Conservation (phyloP, 768 basidiomycete species). For the Boletus rubescentipes region DNA sequence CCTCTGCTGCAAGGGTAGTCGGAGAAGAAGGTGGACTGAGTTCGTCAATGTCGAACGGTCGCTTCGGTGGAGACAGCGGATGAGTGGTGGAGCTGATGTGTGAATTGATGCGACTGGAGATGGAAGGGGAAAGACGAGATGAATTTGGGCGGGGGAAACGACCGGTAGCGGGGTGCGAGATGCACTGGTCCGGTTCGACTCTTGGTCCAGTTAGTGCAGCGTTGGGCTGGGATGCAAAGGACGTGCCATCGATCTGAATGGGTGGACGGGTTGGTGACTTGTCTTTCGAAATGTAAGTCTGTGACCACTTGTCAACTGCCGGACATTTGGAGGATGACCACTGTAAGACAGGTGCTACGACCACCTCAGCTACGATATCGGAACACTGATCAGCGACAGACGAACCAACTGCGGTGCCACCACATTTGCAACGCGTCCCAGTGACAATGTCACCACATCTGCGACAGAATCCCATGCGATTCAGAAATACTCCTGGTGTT, state of each 20-base stretch:
- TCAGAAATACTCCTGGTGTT: neutral
- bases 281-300: slow-evolving; percentile 67
- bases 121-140: slow-evolving; percentile 29
- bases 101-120: slow-evolving; percentile 52
- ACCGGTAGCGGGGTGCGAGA: slow-evolving; percentile 21
- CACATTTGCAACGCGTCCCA: slow-evolving; percentile 73
- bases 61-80: slow-evolving; percentile 60
- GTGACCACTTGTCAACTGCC: slow-evolving; percentile 71
- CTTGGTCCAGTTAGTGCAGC: slow-evolving; percentile 6
- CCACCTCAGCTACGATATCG: slow-evolving; percentile 14
- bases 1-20: slow-evolving; percentile 51
- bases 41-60: slow-evolving; percentile 23
- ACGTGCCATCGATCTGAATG: slow-evolving; percentile 20
- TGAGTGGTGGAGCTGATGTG: slow-evolving; percentile 58
- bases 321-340: slow-evolving; percentile 50
- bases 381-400: slow-evolving; percentile 16
- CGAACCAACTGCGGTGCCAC: slow-evolving; percentile 77
- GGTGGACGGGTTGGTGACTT: slow-evolving; percentile 43
- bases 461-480: slow-evolving; percentile 77
- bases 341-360: slow-evolving; percentile 62
- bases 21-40: slow-evolving; percentile 27
- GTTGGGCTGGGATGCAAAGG: slow-evolving; percentile 12
- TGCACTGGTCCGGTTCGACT: slow-evolving; percentile 2
- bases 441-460: slow-evolving; percentile 82
- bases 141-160: slow-evolving; percentile 53